A percentile compares a stretch with the other conserved stretches of the same genome.
Conservation (phyloP, 2,329 filamentous ascomycete genomes). For the Rutstroemia sp. region DNA sequence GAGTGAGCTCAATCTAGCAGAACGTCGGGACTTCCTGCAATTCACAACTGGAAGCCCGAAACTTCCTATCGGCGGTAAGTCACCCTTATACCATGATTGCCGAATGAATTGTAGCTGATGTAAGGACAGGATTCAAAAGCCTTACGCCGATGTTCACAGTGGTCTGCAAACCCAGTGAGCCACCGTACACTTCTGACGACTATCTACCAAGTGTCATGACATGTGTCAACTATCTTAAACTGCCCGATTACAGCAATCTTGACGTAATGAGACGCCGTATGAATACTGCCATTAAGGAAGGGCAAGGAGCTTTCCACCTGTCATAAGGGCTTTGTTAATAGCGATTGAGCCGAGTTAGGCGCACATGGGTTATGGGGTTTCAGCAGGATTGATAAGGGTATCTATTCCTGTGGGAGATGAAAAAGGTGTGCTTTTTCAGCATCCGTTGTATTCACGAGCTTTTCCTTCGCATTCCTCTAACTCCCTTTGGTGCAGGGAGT, state of each 20-base stretch:
- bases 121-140: constrained; percentile 74
- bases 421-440: constrained; percentile 21
- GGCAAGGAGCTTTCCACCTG: constrained; percentile 94
- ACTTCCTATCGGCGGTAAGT: constrained; percentile 90
- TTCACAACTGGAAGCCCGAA: constrained; percentile 98
- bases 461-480: constrained; percentile 8
- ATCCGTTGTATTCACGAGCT: constrained; percentile 13
- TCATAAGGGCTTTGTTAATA: constrained; percentile 46
- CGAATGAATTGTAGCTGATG: constrained; percentile 28
- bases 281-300: constrained; percentile 82
- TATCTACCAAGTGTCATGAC: constrained; percentile 99
- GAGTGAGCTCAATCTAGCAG: constrained; percentile 69
- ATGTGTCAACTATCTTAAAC: constrained; percentile 96
- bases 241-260: constrained; percentile 84
- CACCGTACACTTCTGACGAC: constrained; percentile 88
- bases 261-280: constrained; percentile 72
- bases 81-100: neutral
- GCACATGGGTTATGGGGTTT: constrained; percentile 7
- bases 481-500: constrained; percentile 13
- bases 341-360: constrained; percentile 9
- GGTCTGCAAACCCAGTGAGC: constrained; percentile 96
- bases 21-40: constrained; percentile 90
- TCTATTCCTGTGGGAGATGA: constrained; percentile 13
- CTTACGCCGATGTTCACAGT: constrained; percentile 98
- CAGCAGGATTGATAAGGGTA: constrained; percentile 9